Conservation (phyloP, 2,329 filamentous ascomycete genomes). For the Claviceps spartinae region DNA sequence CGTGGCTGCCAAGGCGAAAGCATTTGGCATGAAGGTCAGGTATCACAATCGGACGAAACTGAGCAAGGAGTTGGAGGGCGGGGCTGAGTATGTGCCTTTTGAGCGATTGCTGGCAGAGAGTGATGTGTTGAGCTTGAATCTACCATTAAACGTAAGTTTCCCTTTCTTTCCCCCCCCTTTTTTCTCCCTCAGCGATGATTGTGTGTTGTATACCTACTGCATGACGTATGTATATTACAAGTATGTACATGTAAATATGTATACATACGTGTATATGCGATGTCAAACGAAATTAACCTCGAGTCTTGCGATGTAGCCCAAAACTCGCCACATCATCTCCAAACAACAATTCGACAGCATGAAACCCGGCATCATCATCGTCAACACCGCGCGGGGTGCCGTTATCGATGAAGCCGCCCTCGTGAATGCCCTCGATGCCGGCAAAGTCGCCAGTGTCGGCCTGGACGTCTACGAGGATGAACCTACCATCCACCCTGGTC, state of each 20-base stretch:
- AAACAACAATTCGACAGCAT: constrained; percentile 57
- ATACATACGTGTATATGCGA: background rate
- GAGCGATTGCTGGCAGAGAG: constrained; percentile 56
- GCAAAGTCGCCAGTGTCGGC: constrained; percentile 56
- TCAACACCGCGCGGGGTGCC: constrained; percentile 74
- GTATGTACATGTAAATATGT: too few species aligned
- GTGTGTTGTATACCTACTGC: too few species aligned
- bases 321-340: constrained; percentile 66
- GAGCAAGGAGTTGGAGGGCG: constrained; percentile 38
- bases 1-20: constrained; percentile 58
- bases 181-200: too few species aligned
- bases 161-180: background rate
- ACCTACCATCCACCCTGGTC: constrained; percentile 58
- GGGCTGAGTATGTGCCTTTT: constrained; percentile 56
- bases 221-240: too few species aligned
- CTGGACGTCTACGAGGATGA: constrained; percentile 78
- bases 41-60: constrained; percentile 62
- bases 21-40: constrained; percentile 61
- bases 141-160: constrained; percentile 63
- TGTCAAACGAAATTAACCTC: background rate
- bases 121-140: constrained; percentile 68
- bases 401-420: constrained; percentile 73
- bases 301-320: constrained; percentile 21
- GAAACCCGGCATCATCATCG: constrained; percentile 63
- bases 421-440: constrained; percentile 55